Evolutionary conservation across 768 basidiomycete species (phyloP).

Genomic region (Mycena filopes): DNA sequence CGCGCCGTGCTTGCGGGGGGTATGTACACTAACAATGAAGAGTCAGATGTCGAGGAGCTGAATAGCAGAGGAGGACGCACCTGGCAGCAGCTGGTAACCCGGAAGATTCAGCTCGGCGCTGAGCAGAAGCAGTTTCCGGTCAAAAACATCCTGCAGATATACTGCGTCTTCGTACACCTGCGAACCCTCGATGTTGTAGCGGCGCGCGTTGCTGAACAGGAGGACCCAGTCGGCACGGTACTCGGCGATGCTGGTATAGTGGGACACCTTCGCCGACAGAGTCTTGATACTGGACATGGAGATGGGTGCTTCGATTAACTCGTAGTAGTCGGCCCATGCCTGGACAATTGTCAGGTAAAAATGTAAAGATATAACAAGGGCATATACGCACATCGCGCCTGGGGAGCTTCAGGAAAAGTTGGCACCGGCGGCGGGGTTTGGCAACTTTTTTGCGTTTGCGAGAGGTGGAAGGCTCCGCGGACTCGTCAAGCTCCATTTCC

Average conservation of each 20-base stretch:
- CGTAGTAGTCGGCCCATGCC: slow-evolving; percentile 5
- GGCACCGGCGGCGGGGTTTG: background rate
- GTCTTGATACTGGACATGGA: slow-evolving; percentile 2
- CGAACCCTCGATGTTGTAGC: slow-evolving; percentile 13
- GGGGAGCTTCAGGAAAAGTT: slow-evolving; percentile 9
- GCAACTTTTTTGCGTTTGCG: slow-evolving; percentile 1
- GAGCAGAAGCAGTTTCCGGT: background rate
- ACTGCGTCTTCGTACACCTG: slow-evolving; percentile 16
- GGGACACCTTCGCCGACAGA: background rate
- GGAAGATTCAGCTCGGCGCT: background rate
- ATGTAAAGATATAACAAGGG: too few relatives aligned
- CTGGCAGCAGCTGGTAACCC: background rate
- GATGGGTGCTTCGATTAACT: background rate
- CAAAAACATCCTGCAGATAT: slow-evolving; percentile 5
- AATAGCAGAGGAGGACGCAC: background rate
- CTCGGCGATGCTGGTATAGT: slow-evolving; percentile 1
- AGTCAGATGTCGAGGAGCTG: too few relatives aligned
- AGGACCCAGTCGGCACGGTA: slow-evolving; percentile 13
- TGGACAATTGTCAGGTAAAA: background rate
- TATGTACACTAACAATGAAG: background rate
- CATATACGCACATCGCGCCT: background rate
- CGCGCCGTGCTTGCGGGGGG: background rate
- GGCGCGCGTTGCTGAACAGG: slow-evolving; percentile 19
- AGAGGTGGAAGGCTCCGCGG: too few relatives aligned
- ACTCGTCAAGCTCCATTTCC: background rate